phyloP scores from a whole-genome alignment of 768 basidiomycete species.

The Leucocoprinus sp. region DNA sequence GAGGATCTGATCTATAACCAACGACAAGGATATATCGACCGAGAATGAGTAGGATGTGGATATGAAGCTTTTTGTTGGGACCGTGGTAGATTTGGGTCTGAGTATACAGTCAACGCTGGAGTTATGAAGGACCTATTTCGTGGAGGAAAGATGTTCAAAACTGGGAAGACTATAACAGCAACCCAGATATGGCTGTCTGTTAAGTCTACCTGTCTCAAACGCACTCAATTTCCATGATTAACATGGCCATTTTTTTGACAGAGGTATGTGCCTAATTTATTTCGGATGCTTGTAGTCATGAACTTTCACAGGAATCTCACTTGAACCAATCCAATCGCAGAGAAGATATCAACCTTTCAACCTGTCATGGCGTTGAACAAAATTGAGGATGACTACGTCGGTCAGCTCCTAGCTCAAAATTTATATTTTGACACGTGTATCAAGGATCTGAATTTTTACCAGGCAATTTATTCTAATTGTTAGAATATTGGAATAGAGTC shows the following conservation, averaged over 20 bases:
- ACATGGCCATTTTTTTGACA: slow-evolving; percentile 18
- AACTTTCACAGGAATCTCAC: slow-evolving; percentile 17
- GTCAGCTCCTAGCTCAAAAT: slow-evolving; percentile 25
- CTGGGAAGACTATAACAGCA: slow-evolving; percentile 19
- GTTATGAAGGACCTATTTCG: slow-evolving; percentile 24
- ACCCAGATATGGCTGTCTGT: slow-evolving; percentile 37
- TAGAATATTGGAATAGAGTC: background rate
- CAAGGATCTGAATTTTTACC: slow-evolving; percentile 17
- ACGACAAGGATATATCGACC: no score
- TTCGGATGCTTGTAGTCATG: slow-evolving; percentile 12
- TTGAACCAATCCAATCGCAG: slow-evolving; percentile 29
- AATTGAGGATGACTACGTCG: slow-evolving; percentile 24
- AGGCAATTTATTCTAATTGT: slow-evolving; percentile 16
- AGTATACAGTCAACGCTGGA: slow-evolving; percentile 18
- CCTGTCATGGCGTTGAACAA: slow-evolving; percentile 41
- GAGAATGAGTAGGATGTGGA: background rate
- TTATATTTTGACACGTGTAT: slow-evolving; percentile 39
- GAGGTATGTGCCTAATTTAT: slow-evolving; percentile 18
- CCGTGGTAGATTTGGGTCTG: slow-evolving; percentile 33
- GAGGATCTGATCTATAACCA: no score
- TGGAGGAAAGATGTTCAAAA: slow-evolving; percentile 16
- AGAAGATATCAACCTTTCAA: slow-evolving; percentile 32
- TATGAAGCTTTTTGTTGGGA: slow-evolving; percentile 25
- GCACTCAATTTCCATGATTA: slow-evolving; percentile 19
- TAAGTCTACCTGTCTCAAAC: slow-evolving; percentile 20